phyloP scores from a whole-genome alignment of 2,329 filamentous ascomycete genomes.

The Stromatinia cepivora region DNA sequence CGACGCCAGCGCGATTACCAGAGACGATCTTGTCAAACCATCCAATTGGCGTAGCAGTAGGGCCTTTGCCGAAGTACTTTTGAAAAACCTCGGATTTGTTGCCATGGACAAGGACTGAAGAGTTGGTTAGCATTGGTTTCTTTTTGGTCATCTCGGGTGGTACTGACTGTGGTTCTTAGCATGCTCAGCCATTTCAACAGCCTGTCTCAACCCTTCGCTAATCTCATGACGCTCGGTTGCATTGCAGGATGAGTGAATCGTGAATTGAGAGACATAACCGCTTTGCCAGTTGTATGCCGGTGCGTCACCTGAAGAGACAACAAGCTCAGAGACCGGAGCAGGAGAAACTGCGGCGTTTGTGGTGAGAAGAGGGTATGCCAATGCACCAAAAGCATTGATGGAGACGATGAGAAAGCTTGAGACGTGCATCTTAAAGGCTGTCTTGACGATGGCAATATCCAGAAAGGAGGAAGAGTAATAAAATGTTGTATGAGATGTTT shows the following conservation, averaged over 20 bases:
- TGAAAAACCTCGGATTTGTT: conserved; percentile 6
- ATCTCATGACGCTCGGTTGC: conserved; percentile 7
- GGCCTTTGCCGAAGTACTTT: conserved; percentile 3
- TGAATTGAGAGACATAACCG: background rate
- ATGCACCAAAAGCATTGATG: conserved; percentile 3
- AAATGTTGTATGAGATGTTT: background rate
- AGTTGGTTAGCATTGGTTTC: background rate
- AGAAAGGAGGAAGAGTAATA: background rate
- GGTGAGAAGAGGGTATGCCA: background rate
- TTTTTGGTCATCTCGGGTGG: background rate
- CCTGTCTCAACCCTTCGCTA: conserved; percentile 9
- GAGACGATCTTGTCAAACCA: conserved; percentile 9
- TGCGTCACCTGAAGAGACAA: background rate
- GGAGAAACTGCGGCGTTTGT: background rate
- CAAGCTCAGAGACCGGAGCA: background rate
- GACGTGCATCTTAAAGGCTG: background rate
- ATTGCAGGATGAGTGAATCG: background rate
- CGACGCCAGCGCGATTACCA: background rate
- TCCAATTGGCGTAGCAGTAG: conserved; percentile 6
- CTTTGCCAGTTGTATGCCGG: background rate
- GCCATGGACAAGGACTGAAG: background rate
- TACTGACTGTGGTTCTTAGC: background rate
- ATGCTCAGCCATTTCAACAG: background rate
- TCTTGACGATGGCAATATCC: background rate
- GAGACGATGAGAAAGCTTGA: background rate